Evolutionary conservation across 176 grass and related monocot genomes (phyloP).

Genomic region (Sorghum bicolor): Sorghum_bicolor_NCBIv3 NC_012870.2:78953001-78953500

Average conservation of each 20-base stretch:
- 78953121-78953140: background rate
- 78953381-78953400: background rate
- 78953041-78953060: background rate
- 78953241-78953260: background rate
- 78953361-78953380: background rate
- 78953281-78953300: background rate
- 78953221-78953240: background rate
- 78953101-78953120: background rate
- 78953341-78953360: background rate
- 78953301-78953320: background rate
- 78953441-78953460: background rate
- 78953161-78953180: background rate
- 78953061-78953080: background rate
- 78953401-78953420: background rate
- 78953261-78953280: constrained; percentile 18
- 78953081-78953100: background rate
- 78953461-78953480: background rate
- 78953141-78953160: background rate
- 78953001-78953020: background rate
- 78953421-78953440: constrained; percentile 9
- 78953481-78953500: background rate
- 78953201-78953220: background rate
- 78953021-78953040: background rate
- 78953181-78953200: constrained; percentile 19
- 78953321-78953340: constrained; percentile 12